A percentile compares a stretch with the other conserved stretches of the same genome.
Conservation (phyloP, 1,284 basidiomycete genomes). For the Apiotrichum mycotoxinovorans region DNA sequence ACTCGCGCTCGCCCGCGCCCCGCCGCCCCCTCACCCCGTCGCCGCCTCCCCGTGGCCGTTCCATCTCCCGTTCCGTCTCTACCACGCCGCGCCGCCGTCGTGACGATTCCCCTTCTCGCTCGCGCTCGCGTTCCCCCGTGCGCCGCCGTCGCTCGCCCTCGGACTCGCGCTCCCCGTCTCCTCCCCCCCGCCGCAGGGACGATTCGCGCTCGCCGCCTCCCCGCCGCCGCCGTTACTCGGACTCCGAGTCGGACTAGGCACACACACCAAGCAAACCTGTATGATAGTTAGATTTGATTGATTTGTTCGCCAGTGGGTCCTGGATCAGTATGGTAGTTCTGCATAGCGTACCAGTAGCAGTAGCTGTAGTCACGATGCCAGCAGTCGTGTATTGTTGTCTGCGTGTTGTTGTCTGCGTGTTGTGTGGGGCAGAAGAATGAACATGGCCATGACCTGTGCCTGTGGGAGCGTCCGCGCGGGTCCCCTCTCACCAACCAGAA, state of each 20-base stretch:
- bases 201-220: constrained; percentile 18
- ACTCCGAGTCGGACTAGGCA: neutral
- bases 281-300: too few relatives aligned
- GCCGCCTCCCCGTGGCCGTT: constrained; percentile 35
- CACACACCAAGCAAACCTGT: too few relatives aligned
- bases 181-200: constrained; percentile 6
- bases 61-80: constrained; percentile 27
- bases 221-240: constrained; percentile 3
- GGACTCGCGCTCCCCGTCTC: constrained; percentile 19
- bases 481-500: neutral
- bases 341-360: neutral
- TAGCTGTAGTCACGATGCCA: neutral
- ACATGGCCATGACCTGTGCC: too few relatives aligned
- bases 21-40: constrained; percentile 47
- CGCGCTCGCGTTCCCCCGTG: constrained; percentile 17
- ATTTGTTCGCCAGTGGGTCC: too few relatives aligned
- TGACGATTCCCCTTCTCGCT: constrained; percentile 10
- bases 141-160: constrained; percentile 17
- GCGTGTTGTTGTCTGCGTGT: neutral
- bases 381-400: neutral
- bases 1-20: constrained; percentile 23
- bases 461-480: neutral
- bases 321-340: neutral
- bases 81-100: constrained; percentile 38
- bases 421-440: neutral